Evolutionary conservation across 2,329 filamentous ascomycete species (phyloP), one percentile per base, ranked within the genome.

Genomic region (Fusarium ramigenum): DNA sequence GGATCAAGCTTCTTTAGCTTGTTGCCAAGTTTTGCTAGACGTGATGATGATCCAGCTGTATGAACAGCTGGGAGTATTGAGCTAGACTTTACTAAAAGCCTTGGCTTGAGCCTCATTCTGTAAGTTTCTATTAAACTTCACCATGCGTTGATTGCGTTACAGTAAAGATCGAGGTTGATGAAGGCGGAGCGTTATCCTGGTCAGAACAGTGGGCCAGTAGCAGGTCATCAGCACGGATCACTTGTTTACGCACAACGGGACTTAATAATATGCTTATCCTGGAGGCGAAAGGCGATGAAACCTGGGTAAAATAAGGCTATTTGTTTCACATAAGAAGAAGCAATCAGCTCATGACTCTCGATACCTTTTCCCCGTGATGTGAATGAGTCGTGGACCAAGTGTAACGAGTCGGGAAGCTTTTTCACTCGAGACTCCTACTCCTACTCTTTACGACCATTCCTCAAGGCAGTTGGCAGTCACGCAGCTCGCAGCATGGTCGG

Each of bases 61-160:
- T 21, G 0, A n/a, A 7, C 1, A 15, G 9, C 6, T 5, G 0
- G 15, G 4, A 25, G 3, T n/a, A 4, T 5, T 12, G 3, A 25
- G 3, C 5, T 25, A 5, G 0, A 14, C 1, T 15, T 1, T 5
- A 39, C 18, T 7, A 4, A 14, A n/a, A 7, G 7, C 4, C 7
- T 34, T 5, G 4, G 5, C 6, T 4, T n/a, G 2, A 61, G 23
- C 30, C 32, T 25, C 12, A 25, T 25, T 12, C 21, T 3, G 12
- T 16, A 7, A 8, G 4, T 34, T 0, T 34, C 6, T 15, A 2
- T 23, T 2, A 3, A 4, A 50, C 6, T 34, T 34, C 4, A 5
- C 1, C 4, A 10, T 50, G 2, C 28, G 1, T n/a, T 2, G 9
- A 25, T 37, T 12, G 19, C 16, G 5, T 21, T 5, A 4, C 4